Base-by-base conservation (phyloP, 768 basidiomycete species). In the Hydnomerulius pinastri region DNA sequence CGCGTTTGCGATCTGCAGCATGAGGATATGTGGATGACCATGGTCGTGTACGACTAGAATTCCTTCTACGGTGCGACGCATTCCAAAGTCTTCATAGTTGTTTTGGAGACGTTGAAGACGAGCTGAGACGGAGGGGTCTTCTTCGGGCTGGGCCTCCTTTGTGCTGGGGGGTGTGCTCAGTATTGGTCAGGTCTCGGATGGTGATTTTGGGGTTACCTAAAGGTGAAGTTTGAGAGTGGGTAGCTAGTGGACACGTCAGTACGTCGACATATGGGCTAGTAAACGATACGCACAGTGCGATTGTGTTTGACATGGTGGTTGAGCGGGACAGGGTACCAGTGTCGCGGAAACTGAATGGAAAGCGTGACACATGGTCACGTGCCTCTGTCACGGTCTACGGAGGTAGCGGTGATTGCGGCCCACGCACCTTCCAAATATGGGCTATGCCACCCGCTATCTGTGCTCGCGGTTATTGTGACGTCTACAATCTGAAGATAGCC, bases 1-100 rank as follows among this genome's bases (percentile, higher is more conserved):
- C 13, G 94, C 93, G 68, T 97, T 98, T 18, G 95, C 97, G 65
- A 99, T 97, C 65, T 98, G 97, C 5, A 98, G 81, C 87, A 98
- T 94, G 57, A 99, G 83, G 54, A 98, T 92, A 63, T 99, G 96
- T 1, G 96, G 95, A 63, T 96, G 92, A 0, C 95, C 96, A 59
- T 98, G 95, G 66, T 98, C 94, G 70, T 97, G 92, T 5, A 94
- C 93, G 48, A 95, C 87, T 38, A 69, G 66, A 47, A 69, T 70
- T 7, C 77, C 92, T 63, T 97, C 95, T 7, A 97, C 95, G 0
- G 96, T 97, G 17, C 94, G 77, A 15, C 97, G 82, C 91, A 98
- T 96, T 8, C 97, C 97, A 69, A 87, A 93, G 69, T 96, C 92
- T 66, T 92, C 91, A 80, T 95, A 98, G 69, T 98, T 96, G 66